Evolutionary conservation across 495 filamentous ascomycete species (phyloP).

Genomic region (Cercophora newfieldiana): DNA sequence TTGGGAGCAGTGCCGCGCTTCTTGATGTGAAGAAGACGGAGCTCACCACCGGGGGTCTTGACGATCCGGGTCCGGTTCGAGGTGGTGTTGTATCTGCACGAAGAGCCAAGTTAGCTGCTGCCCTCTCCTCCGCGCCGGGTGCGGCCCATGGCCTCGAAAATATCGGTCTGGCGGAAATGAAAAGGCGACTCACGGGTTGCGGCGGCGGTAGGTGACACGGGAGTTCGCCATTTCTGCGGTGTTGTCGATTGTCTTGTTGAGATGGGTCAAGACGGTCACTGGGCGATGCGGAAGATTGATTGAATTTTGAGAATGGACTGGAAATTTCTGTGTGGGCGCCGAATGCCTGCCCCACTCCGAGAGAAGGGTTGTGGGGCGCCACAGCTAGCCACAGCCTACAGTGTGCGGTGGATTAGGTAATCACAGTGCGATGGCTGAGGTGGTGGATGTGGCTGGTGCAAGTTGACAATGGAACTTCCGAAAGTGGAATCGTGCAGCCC

Average conservation of each 20-base stretch:
- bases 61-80: constrained; percentile 95
- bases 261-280: constrained; percentile 46
- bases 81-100: constrained; percentile 86
- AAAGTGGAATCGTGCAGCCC: not conserved
- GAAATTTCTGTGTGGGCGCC: constrained; percentile 46
- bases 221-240: constrained; percentile 62
- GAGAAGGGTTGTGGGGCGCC: constrained; percentile 11
- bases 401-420: not conserved
- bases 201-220: constrained; percentile 70
- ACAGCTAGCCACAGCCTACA: not conserved
- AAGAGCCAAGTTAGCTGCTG: constrained; percentile 26
- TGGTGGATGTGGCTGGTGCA: not conserved
- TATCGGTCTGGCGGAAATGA: not conserved
- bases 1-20: constrained; percentile 95
- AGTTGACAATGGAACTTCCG: not conserved
- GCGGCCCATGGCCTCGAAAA: not conserved
- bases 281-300: constrained; percentile 41
- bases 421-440: too few species aligned
- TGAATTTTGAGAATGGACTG: constrained; percentile 44
- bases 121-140: not conserved
- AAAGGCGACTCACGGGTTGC: constrained; percentile 76
- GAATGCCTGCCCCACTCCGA: constrained; percentile 32
- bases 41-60: constrained; percentile 93
- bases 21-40: constrained; percentile 97
- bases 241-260: constrained; percentile 54